Conservation (phyloP, 2,329 filamentous ascomycete species). For the Aureobasidium uvarum region DNA sequence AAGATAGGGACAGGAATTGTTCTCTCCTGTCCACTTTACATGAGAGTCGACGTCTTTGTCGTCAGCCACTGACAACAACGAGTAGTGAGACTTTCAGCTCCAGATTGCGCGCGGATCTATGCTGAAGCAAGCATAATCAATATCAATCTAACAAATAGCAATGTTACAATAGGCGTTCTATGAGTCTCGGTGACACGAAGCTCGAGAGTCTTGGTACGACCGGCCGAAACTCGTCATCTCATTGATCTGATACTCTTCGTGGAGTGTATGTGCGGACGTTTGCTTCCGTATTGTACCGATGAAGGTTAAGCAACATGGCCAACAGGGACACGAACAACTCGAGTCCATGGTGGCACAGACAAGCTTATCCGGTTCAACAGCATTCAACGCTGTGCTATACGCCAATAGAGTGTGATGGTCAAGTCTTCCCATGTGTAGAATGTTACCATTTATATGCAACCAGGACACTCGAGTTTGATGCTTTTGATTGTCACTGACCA, state of each 20-base stretch:
- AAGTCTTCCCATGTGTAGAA: neutral
- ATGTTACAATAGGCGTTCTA: neutral
- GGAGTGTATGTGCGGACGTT: neutral
- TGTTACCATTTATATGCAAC: neutral
- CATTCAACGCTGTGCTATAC: slow-evolving; percentile 10
- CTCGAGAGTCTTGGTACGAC: neutral
- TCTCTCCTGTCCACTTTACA: neutral
- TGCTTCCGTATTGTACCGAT: slow-evolving; percentile 7
- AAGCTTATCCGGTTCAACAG: slow-evolving; percentile 18
- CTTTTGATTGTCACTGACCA: neutral
- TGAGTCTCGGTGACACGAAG: neutral
- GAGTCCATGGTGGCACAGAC: slow-evolving; percentile 16
- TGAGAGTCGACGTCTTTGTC: too few species aligned
- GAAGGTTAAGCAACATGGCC: neutral
- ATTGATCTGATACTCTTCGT: neutral
- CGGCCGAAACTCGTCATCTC: neutral
- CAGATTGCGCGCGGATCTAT: neutral
- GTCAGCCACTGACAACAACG: too few species aligned
- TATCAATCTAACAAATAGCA: neutral
- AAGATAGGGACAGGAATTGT: neutral
- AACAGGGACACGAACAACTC: neutral
- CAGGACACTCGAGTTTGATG: neutral
- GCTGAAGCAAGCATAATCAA: neutral
- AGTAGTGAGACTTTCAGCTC: neutral
- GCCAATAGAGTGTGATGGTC: neutral